A percentile compares a stretch with the other conserved stretches of the same genome.
Evolutionary conservation across 2,329 filamentous ascomycete genomes (phyloP).

Genomic region (Phyllosticta citrichinensis): DNA sequence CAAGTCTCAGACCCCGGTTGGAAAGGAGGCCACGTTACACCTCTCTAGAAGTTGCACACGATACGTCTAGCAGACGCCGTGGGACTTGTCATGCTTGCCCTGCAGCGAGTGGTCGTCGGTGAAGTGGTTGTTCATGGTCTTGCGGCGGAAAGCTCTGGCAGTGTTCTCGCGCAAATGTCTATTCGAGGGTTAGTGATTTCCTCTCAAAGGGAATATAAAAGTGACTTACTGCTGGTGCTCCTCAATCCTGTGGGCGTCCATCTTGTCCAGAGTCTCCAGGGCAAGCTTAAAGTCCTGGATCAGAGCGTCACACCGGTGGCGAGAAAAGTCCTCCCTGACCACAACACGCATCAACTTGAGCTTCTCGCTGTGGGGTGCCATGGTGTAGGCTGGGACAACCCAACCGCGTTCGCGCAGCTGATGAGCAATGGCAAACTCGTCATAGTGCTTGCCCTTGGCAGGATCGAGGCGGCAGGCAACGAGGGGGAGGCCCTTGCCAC

Average conservation of each 20-base stretch:
- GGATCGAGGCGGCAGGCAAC: conserved; percentile 75
- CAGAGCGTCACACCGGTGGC: conserved; percentile 68
- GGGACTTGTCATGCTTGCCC: conserved; percentile 84
- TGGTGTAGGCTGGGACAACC: conserved; percentile 94
- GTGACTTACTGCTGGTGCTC: conserved; percentile 54
- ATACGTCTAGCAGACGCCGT: conserved; percentile 60
- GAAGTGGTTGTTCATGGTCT: conserved; percentile 37
- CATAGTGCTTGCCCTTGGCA: conserved; percentile 42
- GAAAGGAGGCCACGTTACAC: not conserved
- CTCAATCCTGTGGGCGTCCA: conserved; percentile 63
- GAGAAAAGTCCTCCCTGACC: conserved; percentile 83
- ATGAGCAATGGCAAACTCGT: conserved; percentile 57
- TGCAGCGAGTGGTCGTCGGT: conserved; percentile 73
- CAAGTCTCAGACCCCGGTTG: not conserved
- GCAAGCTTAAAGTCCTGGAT: conserved; percentile 71
- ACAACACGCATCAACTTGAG: conserved; percentile 91
- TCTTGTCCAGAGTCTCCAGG: conserved; percentile 57
- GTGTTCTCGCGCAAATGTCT: conserved; percentile 17
- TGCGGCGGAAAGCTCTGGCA: conserved; percentile 14
- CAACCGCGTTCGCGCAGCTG: conserved; percentile 78
- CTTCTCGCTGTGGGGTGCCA: conserved; percentile 76
- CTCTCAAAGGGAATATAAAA: not conserved
- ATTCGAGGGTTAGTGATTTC: too few relatives aligned
- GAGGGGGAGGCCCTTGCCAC: conserved; percentile 71
- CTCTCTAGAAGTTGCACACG: not conserved